Conservation (phyloP, 495 filamentous ascomycete genomes). For the Aeminium ludgeri region DNA sequence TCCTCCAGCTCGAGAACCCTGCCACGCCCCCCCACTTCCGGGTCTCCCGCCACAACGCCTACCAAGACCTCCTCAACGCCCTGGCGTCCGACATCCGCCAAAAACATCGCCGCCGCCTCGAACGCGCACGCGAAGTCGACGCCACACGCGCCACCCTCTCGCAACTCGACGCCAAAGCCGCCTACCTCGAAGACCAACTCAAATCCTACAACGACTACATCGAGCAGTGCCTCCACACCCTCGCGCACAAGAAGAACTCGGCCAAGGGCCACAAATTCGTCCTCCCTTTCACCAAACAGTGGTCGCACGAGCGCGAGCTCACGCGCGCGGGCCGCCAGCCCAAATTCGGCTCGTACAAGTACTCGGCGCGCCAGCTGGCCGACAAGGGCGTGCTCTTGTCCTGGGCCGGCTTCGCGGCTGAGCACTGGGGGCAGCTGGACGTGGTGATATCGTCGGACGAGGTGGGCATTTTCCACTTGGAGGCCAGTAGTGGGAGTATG, state of each 20-base stretch:
- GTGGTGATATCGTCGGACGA: constrained; percentile 87
- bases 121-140: constrained; percentile 79
- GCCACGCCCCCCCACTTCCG: constrained; percentile 36
- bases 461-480: constrained; percentile 84
- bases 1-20: constrained; percentile 62
- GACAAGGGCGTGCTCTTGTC: constrained; percentile 87
- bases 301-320: constrained; percentile 92
- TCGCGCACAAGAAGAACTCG: constrained; percentile 87
- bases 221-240: constrained; percentile 95
- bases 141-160: constrained; percentile 67
- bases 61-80: constrained; percentile 91
- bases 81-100: constrained; percentile 94
- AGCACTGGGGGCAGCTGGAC: constrained; percentile 81
- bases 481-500: constrained; percentile 82
- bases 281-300: constrained; percentile 95
- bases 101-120: constrained; percentile 81
- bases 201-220: constrained; percentile 99
- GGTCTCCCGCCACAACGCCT: constrained; percentile 79
- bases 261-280: constrained; percentile 66
- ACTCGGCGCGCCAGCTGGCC: constrained; percentile 69
- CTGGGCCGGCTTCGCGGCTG: constrained; percentile 69
- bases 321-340: constrained; percentile 79
- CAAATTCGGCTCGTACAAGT: constrained; percentile 95
- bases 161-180: constrained; percentile 78
- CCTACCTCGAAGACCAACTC: constrained; percentile 81